Conservation (phyloP, 2,329 filamentous ascomycete genomes). For the Pyrenochaeta sp. region DNA sequence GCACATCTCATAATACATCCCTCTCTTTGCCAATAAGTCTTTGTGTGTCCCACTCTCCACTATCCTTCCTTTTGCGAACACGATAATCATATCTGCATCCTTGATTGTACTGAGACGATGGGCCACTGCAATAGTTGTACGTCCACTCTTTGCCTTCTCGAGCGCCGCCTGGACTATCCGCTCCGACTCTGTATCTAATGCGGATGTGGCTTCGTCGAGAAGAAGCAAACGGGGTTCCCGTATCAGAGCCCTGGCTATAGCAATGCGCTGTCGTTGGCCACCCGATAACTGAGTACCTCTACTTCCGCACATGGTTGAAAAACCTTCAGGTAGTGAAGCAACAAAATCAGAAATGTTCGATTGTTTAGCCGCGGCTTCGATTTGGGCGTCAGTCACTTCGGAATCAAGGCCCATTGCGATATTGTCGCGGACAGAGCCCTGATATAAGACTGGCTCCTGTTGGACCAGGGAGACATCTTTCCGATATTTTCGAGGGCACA, state of each 20-base stretch:
- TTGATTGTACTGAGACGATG: constrained; percentile 93
- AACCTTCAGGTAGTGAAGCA: constrained; percentile 63
- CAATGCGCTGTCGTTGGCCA: constrained; percentile 93
- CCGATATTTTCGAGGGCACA: constrained; percentile 85
- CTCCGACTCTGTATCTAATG: constrained; percentile 59
- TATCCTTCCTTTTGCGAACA: constrained; percentile 86
- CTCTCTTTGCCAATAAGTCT: constrained; percentile 48
- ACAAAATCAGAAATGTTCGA: constrained; percentile 46
- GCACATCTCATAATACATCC: constrained; percentile 57
- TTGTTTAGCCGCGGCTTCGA: constrained; percentile 82
- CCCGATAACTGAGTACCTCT: constrained; percentile 60
- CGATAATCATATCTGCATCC: constrained; percentile 91
- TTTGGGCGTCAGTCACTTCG: constrained; percentile 74
- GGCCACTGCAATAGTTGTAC: constrained; percentile 94
- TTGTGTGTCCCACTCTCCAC: constrained; percentile 77
- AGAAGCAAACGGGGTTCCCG: constrained; percentile 85
- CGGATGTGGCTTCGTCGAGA: constrained; percentile 47
- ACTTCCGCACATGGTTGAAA: constrained; percentile 42
- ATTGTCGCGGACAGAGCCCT: constrained; percentile 90
- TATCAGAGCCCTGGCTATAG: constrained; percentile 89
- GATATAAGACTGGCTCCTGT: constrained; percentile 94
- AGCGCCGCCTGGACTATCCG: constrained; percentile 82
- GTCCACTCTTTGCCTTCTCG: constrained; percentile 81
- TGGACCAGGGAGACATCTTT: constrained; percentile 85
- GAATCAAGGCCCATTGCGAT: constrained; percentile 74